A percentile compares a stretch with the other conserved stretches of the same genome.
Conservation (phyloP, 345 rosid species). For the Conringia planisiliqua region DNA sequence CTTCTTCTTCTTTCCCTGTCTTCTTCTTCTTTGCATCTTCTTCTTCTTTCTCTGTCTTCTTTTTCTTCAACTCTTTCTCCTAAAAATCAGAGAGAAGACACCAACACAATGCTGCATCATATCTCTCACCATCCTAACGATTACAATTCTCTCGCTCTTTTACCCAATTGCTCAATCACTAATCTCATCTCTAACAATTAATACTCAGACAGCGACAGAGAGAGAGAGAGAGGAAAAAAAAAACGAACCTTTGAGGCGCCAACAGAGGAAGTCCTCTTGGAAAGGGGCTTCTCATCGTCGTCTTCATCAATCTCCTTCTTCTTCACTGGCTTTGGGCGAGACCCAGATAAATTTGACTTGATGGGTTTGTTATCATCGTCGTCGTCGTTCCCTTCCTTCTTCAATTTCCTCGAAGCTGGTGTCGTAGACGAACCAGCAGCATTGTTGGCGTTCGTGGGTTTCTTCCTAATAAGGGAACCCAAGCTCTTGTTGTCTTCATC, state of each 20-base stretch:
- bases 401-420: conserved; percentile 37
- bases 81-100: conserved; percentile 2
- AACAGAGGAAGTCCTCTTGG: conserved; percentile 36
- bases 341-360: conserved; percentile 25
- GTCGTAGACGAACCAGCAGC: conserved; percentile 34
- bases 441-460: conserved; percentile 32
- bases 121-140: not conserved
- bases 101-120: conserved; percentile 10
- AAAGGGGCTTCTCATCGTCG: conserved; percentile 46
- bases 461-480: conserved; percentile 53
- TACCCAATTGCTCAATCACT: not conserved
- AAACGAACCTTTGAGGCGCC: conserved; percentile 47
- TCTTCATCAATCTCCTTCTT: conserved; percentile 43
- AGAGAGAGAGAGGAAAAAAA: not conserved
- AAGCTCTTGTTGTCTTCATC: conserved; percentile 45
- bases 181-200: not conserved
- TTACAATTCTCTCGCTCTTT: not conserved
- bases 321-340: conserved; percentile 27
- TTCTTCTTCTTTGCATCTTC: conserved; percentile 42
- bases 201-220: not conserved
- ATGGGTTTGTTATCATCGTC: conserved; percentile 37
- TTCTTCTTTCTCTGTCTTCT: conserved; percentile 40
- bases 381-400: conserved; percentile 46
- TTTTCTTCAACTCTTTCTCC: conserved; percentile 49
- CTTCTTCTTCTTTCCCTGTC: conserved; percentile 43